phyloP scores from a whole-genome alignment of 2,329 filamentous ascomycete genomes.

The Sclerotinia trifoliorum region DNA sequence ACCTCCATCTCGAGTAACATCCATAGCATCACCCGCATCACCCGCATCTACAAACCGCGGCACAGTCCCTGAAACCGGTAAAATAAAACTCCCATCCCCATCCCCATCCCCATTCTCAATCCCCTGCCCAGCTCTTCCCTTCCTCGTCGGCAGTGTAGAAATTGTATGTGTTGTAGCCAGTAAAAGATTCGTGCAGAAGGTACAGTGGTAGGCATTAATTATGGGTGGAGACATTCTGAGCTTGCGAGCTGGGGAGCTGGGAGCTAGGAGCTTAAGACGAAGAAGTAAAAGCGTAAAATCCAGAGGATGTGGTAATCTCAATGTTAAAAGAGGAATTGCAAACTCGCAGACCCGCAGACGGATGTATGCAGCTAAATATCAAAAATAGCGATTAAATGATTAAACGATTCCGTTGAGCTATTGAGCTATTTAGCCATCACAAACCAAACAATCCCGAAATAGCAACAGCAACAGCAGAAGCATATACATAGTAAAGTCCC shows the following conservation, averaged over 20 bases:
- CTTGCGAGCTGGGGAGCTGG: not conserved
- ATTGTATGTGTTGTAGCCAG: not conserved
- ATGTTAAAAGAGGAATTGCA: too few relatives aligned
- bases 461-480: too few relatives aligned
- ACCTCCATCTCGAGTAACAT: not conserved
- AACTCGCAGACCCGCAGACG: too few relatives aligned
- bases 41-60: not conserved
- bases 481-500: too few relatives aligned
- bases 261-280: not conserved
- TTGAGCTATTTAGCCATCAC: too few relatives aligned
- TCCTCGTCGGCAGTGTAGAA: not conserved
- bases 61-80: not conserved
- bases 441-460: too few relatives aligned
- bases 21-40: not conserved
- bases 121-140: not conserved
- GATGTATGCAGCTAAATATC: too few relatives aligned
- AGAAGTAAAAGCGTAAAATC: too few relatives aligned
- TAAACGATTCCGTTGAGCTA: too few relatives aligned
- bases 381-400: too few relatives aligned
- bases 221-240: not conserved
- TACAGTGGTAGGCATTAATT: not conserved
- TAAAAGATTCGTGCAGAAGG: not conserved
- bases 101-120: not conserved
- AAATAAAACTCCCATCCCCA: constrained; percentile 5
- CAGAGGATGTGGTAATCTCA: too few relatives aligned